A percentile compares a stretch with the other conserved stretches of the same genome.
Evolutionary conservation across 768 basidiomycete genomes (phyloP).

Genomic region (Termitomyces sp.): DNA sequence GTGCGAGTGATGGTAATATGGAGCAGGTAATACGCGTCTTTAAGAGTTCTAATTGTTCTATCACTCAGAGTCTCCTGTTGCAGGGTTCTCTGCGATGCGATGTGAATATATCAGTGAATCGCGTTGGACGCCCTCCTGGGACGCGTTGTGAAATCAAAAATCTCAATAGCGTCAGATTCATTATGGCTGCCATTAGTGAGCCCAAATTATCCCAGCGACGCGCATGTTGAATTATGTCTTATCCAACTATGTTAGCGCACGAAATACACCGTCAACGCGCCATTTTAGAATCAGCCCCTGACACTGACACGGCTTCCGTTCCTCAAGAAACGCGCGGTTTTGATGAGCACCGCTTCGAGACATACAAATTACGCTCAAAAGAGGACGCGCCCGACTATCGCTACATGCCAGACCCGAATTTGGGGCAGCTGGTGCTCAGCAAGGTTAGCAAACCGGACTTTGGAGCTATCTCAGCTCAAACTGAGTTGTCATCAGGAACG

Average conservation of each 20-base stretch:
- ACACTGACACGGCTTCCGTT: constrained; percentile 36
- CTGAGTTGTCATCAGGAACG: constrained; percentile 47
- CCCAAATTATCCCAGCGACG: neutral
- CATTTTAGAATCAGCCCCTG: constrained; percentile 37
- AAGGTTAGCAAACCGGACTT: constrained; percentile 29
- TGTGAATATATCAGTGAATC: constrained; percentile 90
- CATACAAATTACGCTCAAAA: constrained; percentile 81
- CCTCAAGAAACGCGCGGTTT: constrained; percentile 90
- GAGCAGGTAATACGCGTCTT: constrained; percentile 59
- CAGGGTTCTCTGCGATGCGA: constrained; percentile 95
- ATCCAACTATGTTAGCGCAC: constrained; percentile 43
- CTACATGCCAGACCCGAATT: constrained; percentile 97
- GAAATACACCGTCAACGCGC: constrained; percentile 80
- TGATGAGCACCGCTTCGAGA: constrained; percentile 76
- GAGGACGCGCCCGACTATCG: constrained; percentile 95
- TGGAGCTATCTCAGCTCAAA: neutral
- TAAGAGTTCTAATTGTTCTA: neutral
- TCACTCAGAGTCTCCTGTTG: neutral
- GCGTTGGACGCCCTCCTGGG: constrained; percentile 55
- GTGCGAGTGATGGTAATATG: constrained; percentile 95
- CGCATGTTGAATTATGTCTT: neutral
- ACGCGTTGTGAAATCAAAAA: constrained; percentile 98
- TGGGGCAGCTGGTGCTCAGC: constrained; percentile 67
- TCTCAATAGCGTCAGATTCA: constrained; percentile 85
- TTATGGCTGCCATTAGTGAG: constrained; percentile 82